Evolutionary conservation across 2,329 filamentous ascomycete genomes (phyloP), one percentile per base, ranked within the genome.

Genomic region (Pseudopyricularia cyperi): DNA sequence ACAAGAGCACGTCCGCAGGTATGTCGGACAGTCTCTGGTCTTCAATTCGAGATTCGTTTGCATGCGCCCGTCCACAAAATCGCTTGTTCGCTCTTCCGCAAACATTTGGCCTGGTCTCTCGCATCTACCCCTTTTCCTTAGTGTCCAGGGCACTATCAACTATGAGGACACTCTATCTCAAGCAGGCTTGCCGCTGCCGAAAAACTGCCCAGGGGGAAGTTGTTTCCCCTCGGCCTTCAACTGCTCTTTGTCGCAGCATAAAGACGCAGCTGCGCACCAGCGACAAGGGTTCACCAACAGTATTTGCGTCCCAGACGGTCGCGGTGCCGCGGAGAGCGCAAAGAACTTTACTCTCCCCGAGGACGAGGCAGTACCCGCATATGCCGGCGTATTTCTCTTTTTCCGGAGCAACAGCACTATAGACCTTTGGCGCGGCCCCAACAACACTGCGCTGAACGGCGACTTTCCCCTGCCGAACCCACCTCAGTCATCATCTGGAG

Each of bases 171-270:
- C 57, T 1, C 53, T 58, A 14, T 17, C 32, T 4, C 44, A 53
- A 7, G 55, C 55, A 2, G 57, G 57, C 7, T 34, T 58, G n/a
- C 30, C 52, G 9, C 33, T 56, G 2, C 56, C 56, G 3, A 11
- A 48, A 15, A 52, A 55, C 2, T 58, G 56, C 46, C 26, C 48
- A 1, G 49, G 51, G 19, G 55, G 53, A 2, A 50, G 17, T 19
- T 59, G 57, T 26, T 52, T 59, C 6, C 55, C 56, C 1, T 39
- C 42, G 33, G 54, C 50, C 7, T 58, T 59, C 51, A 59, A 59
- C 51, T 59, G 57, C 35, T 53, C 56, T 14, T 39, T 59, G 34
- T 50, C 55, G 7, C 52, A 53, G 44, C 49, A 51, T 6, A 26
- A 42, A 14, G 39, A 47, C 8, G 17, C 14, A 6, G 14, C 12